A percentile compares a stretch with the other conserved stretches of the same genome.
Conservation (phyloP, 495 filamentous ascomycete species). For the Trichoderma gamsii region DNA sequence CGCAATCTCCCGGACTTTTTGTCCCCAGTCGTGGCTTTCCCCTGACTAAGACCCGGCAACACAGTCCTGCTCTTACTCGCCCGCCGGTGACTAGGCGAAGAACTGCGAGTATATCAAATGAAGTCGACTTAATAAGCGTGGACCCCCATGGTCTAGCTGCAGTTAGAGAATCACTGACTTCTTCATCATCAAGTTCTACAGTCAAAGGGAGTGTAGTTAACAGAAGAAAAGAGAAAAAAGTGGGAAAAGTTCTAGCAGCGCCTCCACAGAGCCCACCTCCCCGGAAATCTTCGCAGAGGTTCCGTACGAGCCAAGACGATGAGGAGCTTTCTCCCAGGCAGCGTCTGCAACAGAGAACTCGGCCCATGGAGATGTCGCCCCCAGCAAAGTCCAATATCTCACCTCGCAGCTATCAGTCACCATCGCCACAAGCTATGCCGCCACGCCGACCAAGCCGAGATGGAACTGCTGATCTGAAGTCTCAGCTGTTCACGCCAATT, state of each 20-base stretch:
- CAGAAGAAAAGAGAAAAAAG: slow-evolving; percentile 37
- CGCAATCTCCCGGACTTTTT: slow-evolving; percentile 81
- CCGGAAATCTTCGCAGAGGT: slow-evolving; percentile 57
- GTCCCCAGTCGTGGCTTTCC: slow-evolving; percentile 50
- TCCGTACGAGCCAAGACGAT: slow-evolving; percentile 33
- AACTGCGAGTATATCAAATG: slow-evolving; percentile 47
- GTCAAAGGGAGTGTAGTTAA: slow-evolving; percentile 46
- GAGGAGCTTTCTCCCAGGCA: slow-evolving; percentile 29
- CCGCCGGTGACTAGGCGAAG: slow-evolving; percentile 62
- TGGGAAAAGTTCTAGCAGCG: slow-evolving; percentile 39
- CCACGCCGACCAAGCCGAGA: slow-evolving; percentile 73
- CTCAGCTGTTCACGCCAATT: slow-evolving; percentile 51
- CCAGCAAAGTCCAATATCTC: slow-evolving; percentile 23
- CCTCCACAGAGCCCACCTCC: slow-evolving; percentile 57
- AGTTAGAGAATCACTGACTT: slow-evolving; percentile 57
- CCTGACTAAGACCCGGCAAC: slow-evolving; percentile 52
- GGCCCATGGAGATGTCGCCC: slow-evolving; percentile 28
- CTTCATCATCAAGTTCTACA: slow-evolving; percentile 55
- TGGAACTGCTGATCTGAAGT: slow-evolving; percentile 60
- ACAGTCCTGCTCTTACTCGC: slow-evolving; percentile 58
- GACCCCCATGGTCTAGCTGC: slow-evolving; percentile 54
- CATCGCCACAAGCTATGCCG: slow-evolving; percentile 32
- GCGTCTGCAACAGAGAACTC: slow-evolving; percentile 26
- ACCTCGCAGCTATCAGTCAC: slow-evolving; percentile 26
- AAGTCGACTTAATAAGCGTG: slow-evolving; percentile 40